phyloP scores from a whole-genome alignment of 192 early-diverging fungal genomes.

The Umbelopsis sp. region DNA sequence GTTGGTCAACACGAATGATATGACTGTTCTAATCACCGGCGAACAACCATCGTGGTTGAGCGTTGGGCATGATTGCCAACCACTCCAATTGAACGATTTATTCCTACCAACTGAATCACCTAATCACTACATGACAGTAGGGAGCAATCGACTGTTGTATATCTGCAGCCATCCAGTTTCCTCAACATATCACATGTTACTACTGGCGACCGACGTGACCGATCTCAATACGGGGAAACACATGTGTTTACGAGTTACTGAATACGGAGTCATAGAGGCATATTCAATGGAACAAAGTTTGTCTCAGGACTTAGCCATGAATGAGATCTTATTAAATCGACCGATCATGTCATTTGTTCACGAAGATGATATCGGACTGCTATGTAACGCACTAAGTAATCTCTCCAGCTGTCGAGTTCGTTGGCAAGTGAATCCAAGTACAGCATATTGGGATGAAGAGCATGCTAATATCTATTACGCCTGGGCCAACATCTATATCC shows the following conservation, averaged over 20 bases:
- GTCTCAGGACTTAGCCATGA: neutral
- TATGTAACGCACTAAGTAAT: conserved; percentile 19
- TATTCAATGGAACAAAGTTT: neutral
- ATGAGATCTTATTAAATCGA: neutral
- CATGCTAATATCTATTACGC: neutral
- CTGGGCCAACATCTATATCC: neutral
- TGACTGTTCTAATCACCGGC: neutral
- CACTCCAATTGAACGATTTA: neutral
- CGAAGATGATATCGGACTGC: conserved; percentile 20
- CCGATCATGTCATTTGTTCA: conserved; percentile 38
- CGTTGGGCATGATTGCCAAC: neutral
- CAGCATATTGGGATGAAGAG: neutral
- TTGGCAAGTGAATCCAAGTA: conserved; percentile 19
- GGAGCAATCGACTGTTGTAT: neutral
- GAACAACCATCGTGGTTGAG: conserved; percentile 5
- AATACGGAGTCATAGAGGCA: conserved; percentile 35
- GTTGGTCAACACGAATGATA: conserved; percentile 7
- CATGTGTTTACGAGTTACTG: conserved; percentile 23
- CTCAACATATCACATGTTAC: conserved; percentile 9
- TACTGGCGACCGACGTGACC: neutral
- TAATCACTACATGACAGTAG: neutral
- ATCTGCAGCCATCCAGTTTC: conserved; percentile 14
- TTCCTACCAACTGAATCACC: conserved; percentile 8
- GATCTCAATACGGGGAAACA: neutral
- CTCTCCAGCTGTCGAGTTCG: neutral